Conservation (phyloP, 805 yeast species). For the Hanseniaspora guilliermondii region DNA sequence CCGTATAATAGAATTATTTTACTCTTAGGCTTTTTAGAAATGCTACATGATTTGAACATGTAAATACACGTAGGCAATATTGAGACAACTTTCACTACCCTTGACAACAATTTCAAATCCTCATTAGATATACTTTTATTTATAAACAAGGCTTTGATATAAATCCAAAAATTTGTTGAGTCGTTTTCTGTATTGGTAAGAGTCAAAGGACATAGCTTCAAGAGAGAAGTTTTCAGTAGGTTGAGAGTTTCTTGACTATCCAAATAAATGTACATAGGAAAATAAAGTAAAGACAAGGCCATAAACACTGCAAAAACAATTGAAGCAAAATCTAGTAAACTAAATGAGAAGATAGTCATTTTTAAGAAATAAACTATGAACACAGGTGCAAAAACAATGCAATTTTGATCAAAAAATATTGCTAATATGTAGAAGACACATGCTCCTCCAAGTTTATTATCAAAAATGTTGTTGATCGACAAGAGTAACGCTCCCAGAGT, state of each 20-base stretch:
- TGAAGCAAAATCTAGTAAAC: constrained; percentile 44
- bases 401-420: constrained; percentile 87
- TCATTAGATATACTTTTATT: constrained; percentile 40
- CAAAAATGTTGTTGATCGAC: constrained; percentile 52
- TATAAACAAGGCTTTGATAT: constrained; percentile 68
- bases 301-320: constrained; percentile 53
- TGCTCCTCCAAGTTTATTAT: constrained; percentile 53
- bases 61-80: constrained; percentile 46
- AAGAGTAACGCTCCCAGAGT: constrained; percentile 79
- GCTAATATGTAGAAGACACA: constrained; percentile 68
- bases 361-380: constrained; percentile 72
- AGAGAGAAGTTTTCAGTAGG: constrained; percentile 38
- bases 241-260: constrained; percentile 17
- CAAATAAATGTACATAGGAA: constrained; percentile 48
- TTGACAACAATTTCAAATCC: constrained; percentile 48
- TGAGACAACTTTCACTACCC: constrained; percentile 39
- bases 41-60: constrained; percentile 38
- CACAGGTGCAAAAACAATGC: constrained; percentile 81
- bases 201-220: constrained; percentile 75
- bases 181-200: neutral
- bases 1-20: constrained; percentile 54
- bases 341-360: constrained; percentile 32
- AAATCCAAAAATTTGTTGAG: constrained; percentile 86
- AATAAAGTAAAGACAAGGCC: constrained; percentile 39
- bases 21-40: constrained; percentile 14